Evolutionary conservation across 1,139 yeast genomes (phyloP).

Genomic region (Scheffersomyces cryptocercus): DNA sequence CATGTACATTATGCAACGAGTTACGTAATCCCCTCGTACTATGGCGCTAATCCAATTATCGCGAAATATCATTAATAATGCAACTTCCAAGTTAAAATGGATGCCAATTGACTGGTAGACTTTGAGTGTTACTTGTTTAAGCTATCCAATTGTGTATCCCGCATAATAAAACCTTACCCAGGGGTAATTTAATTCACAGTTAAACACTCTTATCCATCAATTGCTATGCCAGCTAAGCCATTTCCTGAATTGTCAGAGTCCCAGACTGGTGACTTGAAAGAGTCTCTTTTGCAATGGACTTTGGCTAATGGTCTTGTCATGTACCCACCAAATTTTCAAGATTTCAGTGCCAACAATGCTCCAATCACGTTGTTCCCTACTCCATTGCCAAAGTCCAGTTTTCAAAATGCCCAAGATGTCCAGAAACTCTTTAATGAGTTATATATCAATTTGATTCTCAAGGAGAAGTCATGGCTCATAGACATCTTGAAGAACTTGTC

Average conservation of each 20-base stretch:
- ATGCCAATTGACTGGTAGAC: too few relatives aligned
- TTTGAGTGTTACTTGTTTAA: too few relatives aligned
- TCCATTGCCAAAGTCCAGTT: constrained; percentile 72
- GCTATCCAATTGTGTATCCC: too few relatives aligned
- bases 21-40: too few relatives aligned
- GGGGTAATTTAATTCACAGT: too few relatives aligned
- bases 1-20: too few relatives aligned
- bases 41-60: too few relatives aligned
- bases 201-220: too few relatives aligned
- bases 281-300: constrained; percentile 70
- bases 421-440: constrained; percentile 71
- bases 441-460: constrained; percentile 64
- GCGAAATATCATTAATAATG: too few relatives aligned
- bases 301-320: constrained; percentile 76
- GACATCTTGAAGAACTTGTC: constrained; percentile 57
- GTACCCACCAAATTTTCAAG: constrained; percentile 61
- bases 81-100: too few relatives aligned
- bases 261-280: constrained; percentile 30
- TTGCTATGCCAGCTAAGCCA: constrained; percentile 10
- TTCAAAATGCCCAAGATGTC: constrained; percentile 65
- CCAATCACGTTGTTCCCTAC: constrained; percentile 92
- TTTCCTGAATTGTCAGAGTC: constrained; percentile 34
- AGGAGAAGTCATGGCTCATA: constrained; percentile 59
- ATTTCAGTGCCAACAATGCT: constrained; percentile 59
- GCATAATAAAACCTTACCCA: too few relatives aligned